Conservation (phyloP, 805 yeast species). For the Candida palmyrensis region DNA sequence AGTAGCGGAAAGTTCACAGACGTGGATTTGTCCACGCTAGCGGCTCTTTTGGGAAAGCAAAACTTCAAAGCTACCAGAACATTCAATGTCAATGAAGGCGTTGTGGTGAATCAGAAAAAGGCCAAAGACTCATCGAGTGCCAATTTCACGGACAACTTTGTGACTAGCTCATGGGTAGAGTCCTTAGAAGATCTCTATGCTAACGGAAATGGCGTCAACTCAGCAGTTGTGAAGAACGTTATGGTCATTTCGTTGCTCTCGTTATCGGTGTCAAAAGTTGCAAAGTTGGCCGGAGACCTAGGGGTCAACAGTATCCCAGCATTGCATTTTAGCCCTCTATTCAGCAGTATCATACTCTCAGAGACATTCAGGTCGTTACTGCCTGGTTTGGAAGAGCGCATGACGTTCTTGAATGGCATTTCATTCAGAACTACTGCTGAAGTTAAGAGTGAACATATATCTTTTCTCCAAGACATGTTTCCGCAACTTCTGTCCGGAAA, state of each 20-base stretch:
- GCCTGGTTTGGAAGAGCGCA: conserved; percentile 49
- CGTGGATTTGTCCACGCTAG: conserved; percentile 42
- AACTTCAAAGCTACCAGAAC: conserved; percentile 12
- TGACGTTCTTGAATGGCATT: conserved; percentile 39
- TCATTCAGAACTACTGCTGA: conserved; percentile 6
- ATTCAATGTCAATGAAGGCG: conserved; percentile 9
- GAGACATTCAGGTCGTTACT: conserved; percentile 38
- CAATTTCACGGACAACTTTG: conserved; percentile 50
- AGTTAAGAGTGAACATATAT: neutral
- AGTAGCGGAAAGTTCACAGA: conserved; percentile 42
- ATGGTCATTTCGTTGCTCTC: conserved; percentile 51
- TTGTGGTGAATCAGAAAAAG: conserved; percentile 19
- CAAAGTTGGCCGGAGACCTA: conserved; percentile 39
- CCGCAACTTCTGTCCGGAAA: conserved; percentile 52
- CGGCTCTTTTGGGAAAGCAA: conserved; percentile 43
- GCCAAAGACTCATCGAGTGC: no score
- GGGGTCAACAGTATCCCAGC: conserved; percentile 39
- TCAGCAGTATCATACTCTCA: conserved; percentile 50
- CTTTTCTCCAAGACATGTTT: conserved; percentile 50
- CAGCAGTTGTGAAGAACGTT: conserved; percentile 41
- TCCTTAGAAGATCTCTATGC: conserved; percentile 52
- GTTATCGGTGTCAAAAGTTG: conserved; percentile 37
- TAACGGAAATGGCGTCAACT: conserved; percentile 50
- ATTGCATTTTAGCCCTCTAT: conserved; percentile 47
- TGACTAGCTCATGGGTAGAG: conserved; percentile 53